Evolutionary conservation across 345 rosid species (phyloP).

Genomic region (Alliaria petiolata): DNA sequence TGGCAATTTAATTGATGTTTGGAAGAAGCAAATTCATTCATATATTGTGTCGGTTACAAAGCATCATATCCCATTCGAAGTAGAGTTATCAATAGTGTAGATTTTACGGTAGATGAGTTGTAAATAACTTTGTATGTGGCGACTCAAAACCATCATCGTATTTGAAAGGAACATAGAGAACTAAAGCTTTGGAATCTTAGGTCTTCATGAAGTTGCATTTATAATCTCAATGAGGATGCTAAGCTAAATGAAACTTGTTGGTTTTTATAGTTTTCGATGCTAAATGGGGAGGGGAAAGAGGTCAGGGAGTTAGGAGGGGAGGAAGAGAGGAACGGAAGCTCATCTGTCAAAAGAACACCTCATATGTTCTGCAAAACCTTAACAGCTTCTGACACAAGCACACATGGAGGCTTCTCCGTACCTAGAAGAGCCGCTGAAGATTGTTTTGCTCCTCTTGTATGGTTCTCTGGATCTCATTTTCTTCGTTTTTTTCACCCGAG

Average conservation of each 20-base stretch:
- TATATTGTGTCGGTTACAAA: not conserved
- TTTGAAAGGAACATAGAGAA: conserved; percentile 1
- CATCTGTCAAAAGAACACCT: conserved; percentile 55
- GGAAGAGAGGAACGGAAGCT: conserved; percentile 53
- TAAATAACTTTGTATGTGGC: not conserved
- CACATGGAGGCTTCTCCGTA: conserved; percentile 94
- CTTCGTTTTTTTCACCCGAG: not conserved
- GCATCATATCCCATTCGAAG: not conserved
- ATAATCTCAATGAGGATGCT: not conserved
- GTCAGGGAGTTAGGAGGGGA: conserved; percentile 43
- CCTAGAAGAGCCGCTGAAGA: conserved; percentile 93
- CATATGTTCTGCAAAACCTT: conserved; percentile 92
- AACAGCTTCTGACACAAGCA: conserved; percentile 91
- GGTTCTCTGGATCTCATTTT: not conserved
- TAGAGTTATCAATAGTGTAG: not conserved
- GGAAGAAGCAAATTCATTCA: not conserved
- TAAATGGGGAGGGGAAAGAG: conserved; percentile 49
- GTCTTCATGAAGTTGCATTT: not conserved
- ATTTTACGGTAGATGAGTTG: not conserved
- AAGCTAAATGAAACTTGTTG: conserved; percentile 6
- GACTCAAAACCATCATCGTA: not conserved
- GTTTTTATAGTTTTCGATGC: conserved; percentile 46
- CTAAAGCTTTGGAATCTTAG: not conserved
- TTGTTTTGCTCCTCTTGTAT: conserved; percentile 79
- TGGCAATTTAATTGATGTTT: not conserved